Conservation (phyloP, 2,329 filamentous ascomycete genomes). For the Claviceps sp. region DNA sequence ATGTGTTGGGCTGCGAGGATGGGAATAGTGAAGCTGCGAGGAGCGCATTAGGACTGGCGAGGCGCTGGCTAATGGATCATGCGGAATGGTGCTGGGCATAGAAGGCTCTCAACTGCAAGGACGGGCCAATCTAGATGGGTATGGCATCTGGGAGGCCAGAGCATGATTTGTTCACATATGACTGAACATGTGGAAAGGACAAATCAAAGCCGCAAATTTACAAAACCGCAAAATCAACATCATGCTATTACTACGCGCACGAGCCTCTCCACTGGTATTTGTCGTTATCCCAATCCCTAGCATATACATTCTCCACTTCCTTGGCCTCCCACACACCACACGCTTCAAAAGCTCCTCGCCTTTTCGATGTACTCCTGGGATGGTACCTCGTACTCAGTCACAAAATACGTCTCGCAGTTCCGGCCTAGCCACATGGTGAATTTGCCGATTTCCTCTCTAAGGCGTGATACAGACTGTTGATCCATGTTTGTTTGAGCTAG, state of each 20-base stretch:
- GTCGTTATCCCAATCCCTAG: neutral
- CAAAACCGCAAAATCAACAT: too few species aligned
- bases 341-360: slow-evolving; percentile 32
- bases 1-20: neutral
- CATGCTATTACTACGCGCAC: neutral
- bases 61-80: neutral
- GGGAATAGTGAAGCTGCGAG: neutral
- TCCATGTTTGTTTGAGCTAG: slow-evolving; percentile 99
- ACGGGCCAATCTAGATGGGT: too few species aligned
- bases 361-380: slow-evolving; percentile 59
- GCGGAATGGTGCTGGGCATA: neutral
- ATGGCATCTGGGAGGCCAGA: too few species aligned
- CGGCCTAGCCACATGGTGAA: slow-evolving; percentile 76
- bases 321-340: neutral
- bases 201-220: too few species aligned
- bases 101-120: neutral
- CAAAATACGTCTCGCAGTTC: slow-evolving; percentile 65
- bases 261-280: neutral
- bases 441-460: slow-evolving; percentile 79
- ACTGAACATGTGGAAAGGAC: too few species aligned
- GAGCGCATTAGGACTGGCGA: neutral
- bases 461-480: slow-evolving; percentile 70
- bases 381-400: slow-evolving; percentile 60
- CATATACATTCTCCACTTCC: neutral
- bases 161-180: too few species aligned